These are phyloP conservation scores for Solanum rostratum DNA, from an alignment of 257 asterid species.

Conservation along the genomic window DNA sequence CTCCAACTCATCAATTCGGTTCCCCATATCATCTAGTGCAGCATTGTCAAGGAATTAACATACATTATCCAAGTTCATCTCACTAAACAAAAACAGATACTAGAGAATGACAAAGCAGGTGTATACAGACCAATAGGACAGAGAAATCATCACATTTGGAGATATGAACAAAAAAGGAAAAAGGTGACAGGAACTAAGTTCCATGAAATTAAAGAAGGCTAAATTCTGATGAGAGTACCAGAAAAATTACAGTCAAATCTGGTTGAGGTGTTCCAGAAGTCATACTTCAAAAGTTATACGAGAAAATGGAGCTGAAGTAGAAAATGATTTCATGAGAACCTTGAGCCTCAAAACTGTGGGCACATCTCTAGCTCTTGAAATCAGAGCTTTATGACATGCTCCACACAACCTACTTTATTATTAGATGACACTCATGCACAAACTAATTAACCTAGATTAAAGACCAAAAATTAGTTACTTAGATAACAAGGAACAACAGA, in stretches of 20 bases:
- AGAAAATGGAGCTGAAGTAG: background rate
- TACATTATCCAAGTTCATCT: background rate
- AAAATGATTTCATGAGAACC: background rate
- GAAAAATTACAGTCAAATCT: background rate
- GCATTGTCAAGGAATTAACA: slow-evolving; percentile 29
- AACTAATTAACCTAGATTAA: background rate
- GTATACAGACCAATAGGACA: background rate
- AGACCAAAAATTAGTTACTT: background rate
- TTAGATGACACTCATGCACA: background rate
- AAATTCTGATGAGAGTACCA: background rate
- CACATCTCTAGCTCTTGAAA: background rate
- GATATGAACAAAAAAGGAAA: background rate
- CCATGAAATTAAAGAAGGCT: background rate
- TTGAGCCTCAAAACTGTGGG: background rate
- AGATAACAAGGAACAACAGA: background rate
- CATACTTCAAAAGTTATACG: background rate
- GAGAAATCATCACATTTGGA: background rate
- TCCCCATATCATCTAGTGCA: slow-evolving; percentile 91
- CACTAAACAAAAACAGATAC: background rate
- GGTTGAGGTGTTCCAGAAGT: background rate
- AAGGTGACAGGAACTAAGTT: background rate
- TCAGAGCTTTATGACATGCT: background rate
- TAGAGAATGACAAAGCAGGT: background rate
- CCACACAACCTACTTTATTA: background rate
- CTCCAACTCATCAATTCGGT: slow-evolving; percentile 75